Percentiles rank a stretch among this genome's conserved stretches.
Evolutionary conservation across 345 rosid species (phyloP).

Genomic region (Eucalyptus rudis): DNA sequence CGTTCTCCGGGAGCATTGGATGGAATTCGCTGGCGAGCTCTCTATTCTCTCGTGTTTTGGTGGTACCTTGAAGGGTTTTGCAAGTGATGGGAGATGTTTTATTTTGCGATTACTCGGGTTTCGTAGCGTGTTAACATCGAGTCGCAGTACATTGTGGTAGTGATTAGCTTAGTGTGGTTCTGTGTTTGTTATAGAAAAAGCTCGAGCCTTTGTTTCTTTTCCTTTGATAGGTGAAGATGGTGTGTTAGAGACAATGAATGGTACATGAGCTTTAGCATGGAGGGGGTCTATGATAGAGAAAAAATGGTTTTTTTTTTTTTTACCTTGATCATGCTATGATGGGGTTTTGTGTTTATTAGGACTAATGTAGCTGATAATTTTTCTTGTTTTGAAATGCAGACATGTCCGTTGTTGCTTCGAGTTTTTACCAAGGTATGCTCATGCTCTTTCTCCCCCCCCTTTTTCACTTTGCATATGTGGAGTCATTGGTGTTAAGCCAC

Average conservation of each 20-base stretch:
- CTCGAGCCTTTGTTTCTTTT: neutral
- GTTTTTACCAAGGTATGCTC: slow-evolving; percentile 82
- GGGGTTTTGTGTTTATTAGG: neutral
- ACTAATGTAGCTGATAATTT: neutral
- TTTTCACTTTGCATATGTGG: too few species aligned
- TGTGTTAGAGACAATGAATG: neutral
- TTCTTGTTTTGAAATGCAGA: slow-evolving; percentile 27
- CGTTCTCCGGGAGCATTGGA: neutral
- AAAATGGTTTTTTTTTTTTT: neutral
- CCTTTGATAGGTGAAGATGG: neutral
- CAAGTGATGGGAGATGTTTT: neutral
- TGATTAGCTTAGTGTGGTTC: neutral
- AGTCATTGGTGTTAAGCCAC: too few species aligned
- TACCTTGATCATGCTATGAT: neutral
- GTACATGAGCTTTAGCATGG: neutral
- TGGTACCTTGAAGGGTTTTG: neutral
- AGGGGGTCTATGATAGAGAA: neutral
- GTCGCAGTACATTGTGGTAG: neutral
- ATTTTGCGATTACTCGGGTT: neutral
- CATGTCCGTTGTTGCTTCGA: slow-evolving; percentile 89
- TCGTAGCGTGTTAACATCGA: neutral
- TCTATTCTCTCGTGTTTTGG: neutral
- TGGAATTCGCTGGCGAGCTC: neutral
- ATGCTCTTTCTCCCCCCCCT: neutral
- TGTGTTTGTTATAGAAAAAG: neutral